Evolutionary conservation across 306 rosid species (phyloP).

Genomic region (Ammopiptanthus mongolicus): DNA sequence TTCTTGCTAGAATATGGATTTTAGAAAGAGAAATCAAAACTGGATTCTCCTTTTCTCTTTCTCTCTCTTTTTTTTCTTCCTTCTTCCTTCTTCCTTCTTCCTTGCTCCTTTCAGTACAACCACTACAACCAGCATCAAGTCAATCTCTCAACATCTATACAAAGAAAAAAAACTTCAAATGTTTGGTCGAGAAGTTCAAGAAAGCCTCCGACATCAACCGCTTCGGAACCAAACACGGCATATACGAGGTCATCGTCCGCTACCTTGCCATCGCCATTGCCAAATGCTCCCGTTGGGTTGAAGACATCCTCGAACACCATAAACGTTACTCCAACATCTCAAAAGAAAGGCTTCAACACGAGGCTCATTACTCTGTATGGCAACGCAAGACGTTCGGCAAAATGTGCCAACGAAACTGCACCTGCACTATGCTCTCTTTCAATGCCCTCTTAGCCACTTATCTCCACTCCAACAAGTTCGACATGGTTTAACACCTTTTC

Average conservation of each 20-base stretch:
- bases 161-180: conserved; percentile 46
- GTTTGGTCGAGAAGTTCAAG: conserved; percentile 61
- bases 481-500: conserved; percentile 40
- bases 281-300: conserved; percentile 54
- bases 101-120: no score
- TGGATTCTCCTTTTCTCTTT: no score
- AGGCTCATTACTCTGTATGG: conserved; percentile 53
- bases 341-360: conserved; percentile 62
- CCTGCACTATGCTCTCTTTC: conserved; percentile 47
- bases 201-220: conserved; percentile 52
- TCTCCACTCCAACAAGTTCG: conserved; percentile 43
- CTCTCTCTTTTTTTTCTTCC: no score
- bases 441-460: conserved; percentile 71
- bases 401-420: conserved; percentile 53
- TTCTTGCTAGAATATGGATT: no score
- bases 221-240: conserved; percentile 46
- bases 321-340: conserved; percentile 46
- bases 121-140: background rate
- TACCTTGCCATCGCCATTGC: conserved; percentile 71
- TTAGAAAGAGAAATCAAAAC: no score
- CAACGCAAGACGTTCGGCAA: conserved; percentile 53
- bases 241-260: conserved; percentile 57
- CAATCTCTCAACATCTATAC: conserved; percentile 41
- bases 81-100: no score
- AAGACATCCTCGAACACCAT: conserved; percentile 63